Conservation (phyloP, 148 eudicot genomes). For the Rhododendron williamsianum region DNA sequence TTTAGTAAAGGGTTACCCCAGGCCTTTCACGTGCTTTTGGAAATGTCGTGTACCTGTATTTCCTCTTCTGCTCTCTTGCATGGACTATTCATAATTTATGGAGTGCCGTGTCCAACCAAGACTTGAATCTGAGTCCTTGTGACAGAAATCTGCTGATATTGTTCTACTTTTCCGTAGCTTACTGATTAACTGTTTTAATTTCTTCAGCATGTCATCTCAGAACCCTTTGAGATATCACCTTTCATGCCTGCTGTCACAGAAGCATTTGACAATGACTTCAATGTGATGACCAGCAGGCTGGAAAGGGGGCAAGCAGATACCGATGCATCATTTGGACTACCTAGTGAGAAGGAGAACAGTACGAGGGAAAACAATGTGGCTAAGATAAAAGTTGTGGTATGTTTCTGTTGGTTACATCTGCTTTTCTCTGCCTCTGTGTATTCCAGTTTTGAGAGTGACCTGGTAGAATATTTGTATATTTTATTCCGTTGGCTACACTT, state of each 20-base stretch:
- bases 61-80: not conserved
- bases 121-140: not conserved
- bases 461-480: not conserved
- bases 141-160: not conserved
- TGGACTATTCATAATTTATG: not conserved
- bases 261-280: slow-evolving; percentile 50
- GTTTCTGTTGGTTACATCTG: slow-evolving; percentile 6
- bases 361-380: slow-evolving; percentile 90
- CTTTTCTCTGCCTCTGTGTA: not conserved
- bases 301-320: slow-evolving; percentile 50
- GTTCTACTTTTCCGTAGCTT: not conserved
- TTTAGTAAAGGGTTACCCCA: not conserved
- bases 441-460: not conserved
- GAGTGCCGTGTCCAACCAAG: not conserved
- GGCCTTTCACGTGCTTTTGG: not conserved
- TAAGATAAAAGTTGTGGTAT: slow-evolving; percentile 96
- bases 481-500: not conserved
- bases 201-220: slow-evolving; percentile 78
- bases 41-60: not conserved
- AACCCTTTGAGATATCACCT: slow-evolving; percentile 88
- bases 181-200: slow-evolving; percentile 5
- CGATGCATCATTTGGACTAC: slow-evolving; percentile 45
- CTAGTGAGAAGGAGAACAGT: slow-evolving; percentile 55
- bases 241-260: slow-evolving; percentile 61
- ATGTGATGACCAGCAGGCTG: slow-evolving; percentile 39